phyloP scores from a whole-genome alignment of 768 basidiomycete genomes.

The Melanogaster broomeanus region DNA sequence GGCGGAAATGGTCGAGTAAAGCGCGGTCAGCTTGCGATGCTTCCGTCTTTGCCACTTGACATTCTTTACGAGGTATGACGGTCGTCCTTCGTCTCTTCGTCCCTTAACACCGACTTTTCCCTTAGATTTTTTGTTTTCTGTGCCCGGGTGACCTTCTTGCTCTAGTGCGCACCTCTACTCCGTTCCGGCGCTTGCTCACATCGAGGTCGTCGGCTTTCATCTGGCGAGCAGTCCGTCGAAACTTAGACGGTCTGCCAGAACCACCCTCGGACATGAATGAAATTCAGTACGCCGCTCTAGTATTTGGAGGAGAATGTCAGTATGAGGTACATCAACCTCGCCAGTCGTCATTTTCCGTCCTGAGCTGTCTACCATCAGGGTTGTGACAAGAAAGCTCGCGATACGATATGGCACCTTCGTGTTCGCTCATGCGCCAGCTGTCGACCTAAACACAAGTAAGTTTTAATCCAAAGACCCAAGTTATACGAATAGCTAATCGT shows the following conservation, averaged over 20 bases:
- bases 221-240: constrained; percentile 36
- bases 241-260: constrained; percentile 43
- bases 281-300: constrained; percentile 50
- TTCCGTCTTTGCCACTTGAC: constrained; percentile 38
- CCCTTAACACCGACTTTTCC: not conserved
- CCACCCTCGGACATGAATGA: constrained; percentile 49
- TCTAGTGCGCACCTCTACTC: constrained; percentile 44
- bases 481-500: not conserved
- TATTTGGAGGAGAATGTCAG: constrained; percentile 49
- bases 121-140: constrained; percentile 46
- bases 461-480: not conserved
- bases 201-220: constrained; percentile 28
- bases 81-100: not conserved
- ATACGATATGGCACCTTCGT: constrained; percentile 34
- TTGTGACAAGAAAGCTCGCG: constrained; percentile 23
- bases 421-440: constrained; percentile 32
- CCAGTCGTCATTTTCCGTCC: not conserved
- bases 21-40: constrained; percentile 23
- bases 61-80: constrained; percentile 26
- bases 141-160: constrained; percentile 47
- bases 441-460: constrained; percentile 26
- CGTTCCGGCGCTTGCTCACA: constrained; percentile 43
- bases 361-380: constrained; percentile 16
- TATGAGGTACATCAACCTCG: constrained; percentile 17
- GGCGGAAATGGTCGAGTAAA: not conserved